Conservation (phyloP, 257 asterid genomes). For the Osmanthus fragrans region DNA sequence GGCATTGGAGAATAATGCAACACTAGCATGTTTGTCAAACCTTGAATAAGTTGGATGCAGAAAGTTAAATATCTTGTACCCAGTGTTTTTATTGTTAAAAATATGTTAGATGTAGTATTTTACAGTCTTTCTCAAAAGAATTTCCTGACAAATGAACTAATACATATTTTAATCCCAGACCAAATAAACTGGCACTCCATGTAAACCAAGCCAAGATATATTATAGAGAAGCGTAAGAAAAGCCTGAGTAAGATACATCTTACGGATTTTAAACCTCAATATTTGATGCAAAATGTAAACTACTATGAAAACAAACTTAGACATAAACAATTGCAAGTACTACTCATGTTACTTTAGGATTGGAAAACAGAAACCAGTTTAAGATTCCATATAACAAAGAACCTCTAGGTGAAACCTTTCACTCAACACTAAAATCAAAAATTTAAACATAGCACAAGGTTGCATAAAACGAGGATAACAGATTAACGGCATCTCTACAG, state of each 20-base stretch:
- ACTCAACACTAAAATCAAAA: background rate
- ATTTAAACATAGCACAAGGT: background rate
- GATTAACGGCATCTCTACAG: background rate
- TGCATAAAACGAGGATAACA: background rate
- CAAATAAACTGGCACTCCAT: background rate
- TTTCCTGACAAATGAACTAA: background rate
- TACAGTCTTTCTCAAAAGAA: background rate
- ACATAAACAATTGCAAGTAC: background rate
- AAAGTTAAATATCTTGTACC: background rate
- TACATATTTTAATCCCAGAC: background rate
- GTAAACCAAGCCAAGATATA: background rate
- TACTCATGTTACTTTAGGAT: background rate
- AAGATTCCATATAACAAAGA: background rate
- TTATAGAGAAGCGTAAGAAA: background rate
- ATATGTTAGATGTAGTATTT: background rate
- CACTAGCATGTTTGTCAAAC: background rate
- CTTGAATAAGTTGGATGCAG: background rate
- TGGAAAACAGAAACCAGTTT: background rate
- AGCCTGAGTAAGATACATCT: background rate
- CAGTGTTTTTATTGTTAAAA: background rate
- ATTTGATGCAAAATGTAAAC: background rate
- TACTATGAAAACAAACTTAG: background rate
- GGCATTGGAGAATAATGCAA: background rate
- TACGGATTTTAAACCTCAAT: background rate
- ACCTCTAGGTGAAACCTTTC: background rate